Conservation (phyloP, 768 basidiomycete genomes). For the Trametes cinnabarina region DNA sequence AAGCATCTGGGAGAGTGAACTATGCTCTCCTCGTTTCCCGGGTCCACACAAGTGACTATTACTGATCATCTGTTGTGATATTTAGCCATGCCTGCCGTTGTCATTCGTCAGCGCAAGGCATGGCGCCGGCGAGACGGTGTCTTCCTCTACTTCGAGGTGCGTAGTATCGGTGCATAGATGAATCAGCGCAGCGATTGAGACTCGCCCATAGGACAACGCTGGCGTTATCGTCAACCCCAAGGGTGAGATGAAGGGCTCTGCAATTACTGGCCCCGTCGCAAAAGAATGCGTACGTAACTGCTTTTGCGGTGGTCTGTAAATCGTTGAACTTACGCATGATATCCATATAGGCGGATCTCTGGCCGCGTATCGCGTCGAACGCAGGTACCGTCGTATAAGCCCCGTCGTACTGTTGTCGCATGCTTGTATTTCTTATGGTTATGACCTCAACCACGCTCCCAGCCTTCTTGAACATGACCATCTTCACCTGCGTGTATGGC, state of each 20-base stretch:
- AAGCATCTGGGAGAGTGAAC: too few relatives aligned
- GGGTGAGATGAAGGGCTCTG: conserved; percentile 99
- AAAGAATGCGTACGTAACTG: conserved; percentile 89
- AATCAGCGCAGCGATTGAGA: not conserved
- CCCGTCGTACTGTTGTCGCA: conserved; percentile 21
- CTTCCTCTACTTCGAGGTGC: conserved; percentile 95
- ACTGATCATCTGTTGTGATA: not conserved
- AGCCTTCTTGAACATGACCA: conserved; percentile 15
- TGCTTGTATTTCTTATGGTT: conserved; percentile 31
- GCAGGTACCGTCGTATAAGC: conserved; percentile 94
- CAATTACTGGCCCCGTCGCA: conserved; percentile 95
- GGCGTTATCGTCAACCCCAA: conserved; percentile 98
- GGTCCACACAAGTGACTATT: not conserved
- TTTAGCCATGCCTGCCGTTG: conserved; percentile 92
- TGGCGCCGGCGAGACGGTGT: conserved; percentile 99
- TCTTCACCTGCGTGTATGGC: not conserved
- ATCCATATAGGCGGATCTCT: conserved; percentile 77
- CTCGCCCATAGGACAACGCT: conserved; percentile 70
- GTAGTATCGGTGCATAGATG: conserved; percentile 16
- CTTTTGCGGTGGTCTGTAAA: not conserved
- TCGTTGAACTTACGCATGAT: not conserved
- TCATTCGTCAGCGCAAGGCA: conserved; percentile 96
- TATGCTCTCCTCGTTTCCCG: too few relatives aligned
- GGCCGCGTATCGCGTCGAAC: conserved; percentile 99
- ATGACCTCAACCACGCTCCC: conserved; percentile 21